Conservation (phyloP, 352 stramenopile genomes). For the Phytophthora brassicae region DNA sequence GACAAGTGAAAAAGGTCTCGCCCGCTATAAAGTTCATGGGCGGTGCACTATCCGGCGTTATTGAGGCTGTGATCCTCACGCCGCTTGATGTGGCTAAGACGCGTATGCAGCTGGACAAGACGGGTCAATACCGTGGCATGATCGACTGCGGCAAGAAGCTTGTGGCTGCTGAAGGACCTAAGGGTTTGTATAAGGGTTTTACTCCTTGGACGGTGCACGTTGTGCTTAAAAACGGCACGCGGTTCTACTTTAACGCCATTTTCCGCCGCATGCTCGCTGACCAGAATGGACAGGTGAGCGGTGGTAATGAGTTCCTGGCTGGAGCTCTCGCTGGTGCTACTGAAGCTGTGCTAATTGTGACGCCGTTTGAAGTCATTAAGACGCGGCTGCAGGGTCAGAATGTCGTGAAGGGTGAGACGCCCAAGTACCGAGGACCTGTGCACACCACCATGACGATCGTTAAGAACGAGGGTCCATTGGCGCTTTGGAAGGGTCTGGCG, state of each 20-base stretch:
- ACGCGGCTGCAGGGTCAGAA: slow-evolving; percentile 95
- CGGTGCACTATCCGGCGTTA: slow-evolving; percentile 82
- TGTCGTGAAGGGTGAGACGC: slow-evolving; percentile 72
- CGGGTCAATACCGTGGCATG: slow-evolving; percentile 85
- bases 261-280: slow-evolving; percentile 78
- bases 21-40: slow-evolving; percentile 79
- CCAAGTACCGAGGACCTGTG: slow-evolving; percentile 88
- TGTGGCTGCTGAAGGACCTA: slow-evolving; percentile 68
- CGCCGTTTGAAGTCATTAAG: slow-evolving; percentile 98
- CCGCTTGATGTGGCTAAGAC: slow-evolving; percentile 90
- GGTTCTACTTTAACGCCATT: slow-evolving; percentile 90
- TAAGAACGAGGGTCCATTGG: slow-evolving; percentile 91
- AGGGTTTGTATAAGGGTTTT: slow-evolving; percentile 88
- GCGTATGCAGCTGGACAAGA: slow-evolving; percentile 87
- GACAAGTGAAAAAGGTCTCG: slow-evolving; percentile 61
- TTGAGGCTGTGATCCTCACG: slow-evolving; percentile 84
- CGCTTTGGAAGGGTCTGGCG: slow-evolving; percentile 95
- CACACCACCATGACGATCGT: slow-evolving; percentile 93
- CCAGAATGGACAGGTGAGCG: slow-evolving; percentile 80
- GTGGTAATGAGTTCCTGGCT: slow-evolving; percentile 82
- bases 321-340: slow-evolving; percentile 93
- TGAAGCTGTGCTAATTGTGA: slow-evolving; percentile 96
- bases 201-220: slow-evolving; percentile 89
- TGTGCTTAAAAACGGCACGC: slow-evolving; percentile 89
- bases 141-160: slow-evolving; percentile 85